phyloP scores from a whole-genome alignment of 495 filamentous ascomycete genomes.

The Penicillium bialowiezense region DNA sequence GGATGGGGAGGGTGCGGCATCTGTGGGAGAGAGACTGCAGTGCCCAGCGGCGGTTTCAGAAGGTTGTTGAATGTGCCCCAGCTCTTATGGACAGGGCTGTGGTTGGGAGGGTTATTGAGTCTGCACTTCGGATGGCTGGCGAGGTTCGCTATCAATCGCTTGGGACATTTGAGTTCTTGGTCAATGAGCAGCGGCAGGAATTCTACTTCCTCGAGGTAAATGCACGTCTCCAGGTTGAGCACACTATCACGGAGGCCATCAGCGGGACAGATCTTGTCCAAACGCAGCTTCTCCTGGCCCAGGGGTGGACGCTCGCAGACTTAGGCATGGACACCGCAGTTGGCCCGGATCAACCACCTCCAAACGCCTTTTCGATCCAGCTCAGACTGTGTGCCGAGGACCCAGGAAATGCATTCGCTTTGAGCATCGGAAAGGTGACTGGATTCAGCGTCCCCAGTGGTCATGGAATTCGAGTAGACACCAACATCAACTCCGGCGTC shows the following conservation, averaged over 20 bases:
- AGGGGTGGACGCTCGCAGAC: slow-evolving; percentile 44
- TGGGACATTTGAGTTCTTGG: slow-evolving; percentile 62
- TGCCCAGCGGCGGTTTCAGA: slow-evolving; percentile 56
- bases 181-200: slow-evolving; percentile 50
- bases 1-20: slow-evolving; percentile 45
- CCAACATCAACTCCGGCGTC: slow-evolving; percentile 35
- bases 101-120: slow-evolving; percentile 37
- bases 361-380: slow-evolving; percentile 47
- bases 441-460: slow-evolving; percentile 52
- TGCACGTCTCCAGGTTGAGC: slow-evolving; percentile 56
- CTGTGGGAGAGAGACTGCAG: slow-evolving; percentile 60
- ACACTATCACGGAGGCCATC: slow-evolving; percentile 53
- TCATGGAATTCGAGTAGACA: slow-evolving; percentile 56
- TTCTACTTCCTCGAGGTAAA: slow-evolving; percentile 69
- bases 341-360: slow-evolving; percentile 28
- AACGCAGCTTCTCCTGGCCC: slow-evolving; percentile 52
- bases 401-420: slow-evolving; percentile 46
- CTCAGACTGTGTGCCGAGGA: slow-evolving; percentile 59
- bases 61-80: slow-evolving; percentile 52
- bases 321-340: slow-evolving; percentile 34
- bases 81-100: slow-evolving; percentile 38
- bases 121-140: slow-evolving; percentile 40
- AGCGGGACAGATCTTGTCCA: slow-evolving; percentile 56
- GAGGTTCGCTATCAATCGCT: slow-evolving; percentile 50
- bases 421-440: slow-evolving; percentile 58